These are phyloP conservation scores for Auricularia cornea DNA, from an alignment of 768 basidiomycete genomes.

Conservation along the genomic window DNA sequence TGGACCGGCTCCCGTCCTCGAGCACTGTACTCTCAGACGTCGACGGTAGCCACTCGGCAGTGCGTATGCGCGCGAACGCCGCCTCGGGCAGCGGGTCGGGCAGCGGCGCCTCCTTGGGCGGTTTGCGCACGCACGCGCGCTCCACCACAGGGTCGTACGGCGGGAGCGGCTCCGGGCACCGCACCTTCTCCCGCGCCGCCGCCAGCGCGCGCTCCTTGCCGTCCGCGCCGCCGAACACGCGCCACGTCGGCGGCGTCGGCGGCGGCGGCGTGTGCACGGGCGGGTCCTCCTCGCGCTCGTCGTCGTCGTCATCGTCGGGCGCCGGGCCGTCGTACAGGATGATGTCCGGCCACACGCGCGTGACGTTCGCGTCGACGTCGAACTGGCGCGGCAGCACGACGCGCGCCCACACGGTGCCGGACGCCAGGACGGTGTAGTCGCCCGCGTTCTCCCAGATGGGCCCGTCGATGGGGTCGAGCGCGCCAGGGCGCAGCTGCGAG, in stretches of 20 bases:
- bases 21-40: conserved; percentile 6
- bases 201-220: conserved; percentile 6
- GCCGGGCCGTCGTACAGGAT: conserved; percentile 69
- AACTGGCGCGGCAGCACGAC: conserved; percentile 65
- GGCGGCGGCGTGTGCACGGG: background rate
- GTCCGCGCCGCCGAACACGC: background rate
- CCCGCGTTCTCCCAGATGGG: background rate
- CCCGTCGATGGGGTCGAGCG: conserved; percentile 13
- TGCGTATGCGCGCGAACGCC: conserved; percentile 70
- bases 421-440: conserved; percentile 44
- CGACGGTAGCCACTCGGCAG: conserved; percentile 56
- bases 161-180: background rate
- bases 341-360: conserved; percentile 63
- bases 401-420: conserved; percentile 56
- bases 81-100: conserved; percentile 60
- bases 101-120: conserved; percentile 27
- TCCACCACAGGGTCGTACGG: background rate
- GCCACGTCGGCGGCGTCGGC: background rate
- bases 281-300: background rate
- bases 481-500: background rate
- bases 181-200: background rate
- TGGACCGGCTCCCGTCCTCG: conserved; percentile 41
- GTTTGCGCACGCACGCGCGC: background rate
- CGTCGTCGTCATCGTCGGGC: conserved; percentile 23
- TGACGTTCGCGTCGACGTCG: conserved; percentile 54